Conservation (phyloP, 176 grass and related monocot species). For the Lolium perenne region DNA sequence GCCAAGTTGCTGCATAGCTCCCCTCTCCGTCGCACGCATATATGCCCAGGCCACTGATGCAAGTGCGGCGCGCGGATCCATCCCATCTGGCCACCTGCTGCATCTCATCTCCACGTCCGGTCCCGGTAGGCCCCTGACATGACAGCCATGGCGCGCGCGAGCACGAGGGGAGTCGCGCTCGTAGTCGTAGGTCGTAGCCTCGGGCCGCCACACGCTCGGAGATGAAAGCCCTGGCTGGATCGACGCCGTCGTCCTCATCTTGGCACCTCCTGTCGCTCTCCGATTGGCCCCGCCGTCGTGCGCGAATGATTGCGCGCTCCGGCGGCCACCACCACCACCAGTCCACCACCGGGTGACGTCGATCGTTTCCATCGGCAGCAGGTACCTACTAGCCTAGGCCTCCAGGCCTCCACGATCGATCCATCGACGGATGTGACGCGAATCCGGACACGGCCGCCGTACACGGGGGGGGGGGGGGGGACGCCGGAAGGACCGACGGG, state of each 20-base stretch:
- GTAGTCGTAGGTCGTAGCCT: background rate
- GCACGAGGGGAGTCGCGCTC: conserved; percentile 5
- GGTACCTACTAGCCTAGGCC: background rate
- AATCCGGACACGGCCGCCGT: background rate
- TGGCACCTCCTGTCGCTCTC: conserved; percentile 2
- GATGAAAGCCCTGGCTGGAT: background rate
- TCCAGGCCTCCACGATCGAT: background rate
- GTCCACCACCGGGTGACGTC: background rate
- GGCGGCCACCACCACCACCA: background rate
- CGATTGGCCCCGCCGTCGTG: background rate
- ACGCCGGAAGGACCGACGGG: background rate
- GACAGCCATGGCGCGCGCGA: background rate
- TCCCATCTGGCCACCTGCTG: background rate
- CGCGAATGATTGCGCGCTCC: background rate
- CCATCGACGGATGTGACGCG: background rate
- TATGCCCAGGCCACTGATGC: background rate
- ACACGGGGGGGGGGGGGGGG: background rate
- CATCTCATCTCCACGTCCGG: background rate
- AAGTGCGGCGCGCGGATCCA: conserved; percentile 37
- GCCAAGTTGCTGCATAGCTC: background rate
- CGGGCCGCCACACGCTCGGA: background rate
- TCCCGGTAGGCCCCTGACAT: background rate
- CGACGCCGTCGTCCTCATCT: background rate
- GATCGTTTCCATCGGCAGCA: background rate
- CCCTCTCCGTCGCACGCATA: background rate